phyloP scores from a whole-genome alignment of 108 stramenopile genomes.

The Cyclotella sp. region DNA sequence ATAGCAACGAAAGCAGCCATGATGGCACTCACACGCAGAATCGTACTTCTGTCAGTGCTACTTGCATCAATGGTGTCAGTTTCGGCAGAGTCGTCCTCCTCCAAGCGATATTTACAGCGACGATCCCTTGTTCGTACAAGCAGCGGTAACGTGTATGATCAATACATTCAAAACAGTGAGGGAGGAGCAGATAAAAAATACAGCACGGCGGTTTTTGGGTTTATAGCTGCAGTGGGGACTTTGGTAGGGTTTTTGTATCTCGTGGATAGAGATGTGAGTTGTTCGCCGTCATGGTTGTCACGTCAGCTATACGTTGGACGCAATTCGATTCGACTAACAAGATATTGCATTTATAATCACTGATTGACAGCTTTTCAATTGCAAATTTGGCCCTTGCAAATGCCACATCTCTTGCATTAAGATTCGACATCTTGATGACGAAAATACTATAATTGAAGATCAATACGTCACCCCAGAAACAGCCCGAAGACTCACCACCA shows the following conservation, averaged over 20 bases:
- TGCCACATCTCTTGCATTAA: background rate
- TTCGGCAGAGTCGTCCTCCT: background rate
- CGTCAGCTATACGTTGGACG: background rate
- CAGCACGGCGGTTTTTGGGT: background rate
- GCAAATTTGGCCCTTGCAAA: background rate
- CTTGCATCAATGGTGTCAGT: background rate
- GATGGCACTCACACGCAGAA: background rate
- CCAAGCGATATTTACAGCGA: background rate
- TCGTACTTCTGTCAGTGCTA: background rate
- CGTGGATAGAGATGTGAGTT: constrained; percentile 9
- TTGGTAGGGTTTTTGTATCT: background rate
- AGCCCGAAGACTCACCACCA: background rate
- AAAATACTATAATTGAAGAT: background rate
- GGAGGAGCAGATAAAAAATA: background rate
- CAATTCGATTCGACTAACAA: background rate
- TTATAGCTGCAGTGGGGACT: constrained; percentile 1
- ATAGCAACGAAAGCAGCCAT: background rate
- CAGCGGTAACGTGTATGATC: background rate
- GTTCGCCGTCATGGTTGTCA: background rate
- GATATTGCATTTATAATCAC: background rate
- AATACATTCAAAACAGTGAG: background rate
- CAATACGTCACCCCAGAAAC: background rate
- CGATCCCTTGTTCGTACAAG: background rate
- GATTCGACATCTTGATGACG: background rate
- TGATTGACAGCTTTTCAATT: background rate